phyloP scores from a whole-genome alignment of 352 stramenopile genomes.

The Pythium diclinum region DNA sequence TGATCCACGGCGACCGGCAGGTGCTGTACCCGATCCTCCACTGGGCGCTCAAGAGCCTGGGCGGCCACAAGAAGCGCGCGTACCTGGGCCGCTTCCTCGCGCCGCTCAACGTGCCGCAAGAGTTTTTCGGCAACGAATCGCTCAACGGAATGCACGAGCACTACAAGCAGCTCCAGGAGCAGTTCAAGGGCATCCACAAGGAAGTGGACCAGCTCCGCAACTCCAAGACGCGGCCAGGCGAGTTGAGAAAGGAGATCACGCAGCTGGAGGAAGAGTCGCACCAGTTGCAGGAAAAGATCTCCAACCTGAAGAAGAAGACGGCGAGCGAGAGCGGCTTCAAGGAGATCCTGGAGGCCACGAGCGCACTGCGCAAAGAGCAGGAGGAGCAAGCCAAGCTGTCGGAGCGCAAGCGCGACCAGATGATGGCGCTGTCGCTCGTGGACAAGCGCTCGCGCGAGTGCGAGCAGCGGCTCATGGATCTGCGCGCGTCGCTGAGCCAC shows the following conservation, averaged over 20 bases:
- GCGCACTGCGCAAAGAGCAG: conserved; percentile 89
- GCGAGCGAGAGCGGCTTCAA: conserved; percentile 78
- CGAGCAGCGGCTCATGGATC: conserved; percentile 65
- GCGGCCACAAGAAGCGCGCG: conserved; percentile 88
- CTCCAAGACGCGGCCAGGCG: conserved; percentile 73
- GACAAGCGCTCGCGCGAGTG: conserved; percentile 79
- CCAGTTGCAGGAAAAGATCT: conserved; percentile 91
- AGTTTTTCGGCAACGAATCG: conserved; percentile 89
- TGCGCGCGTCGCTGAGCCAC: conserved; percentile 67
- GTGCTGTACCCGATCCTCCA: conserved; percentile 92
- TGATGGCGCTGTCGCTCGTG: conserved; percentile 77
- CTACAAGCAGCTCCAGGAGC: conserved; percentile 91
- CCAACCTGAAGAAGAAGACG: conserved; percentile 86
- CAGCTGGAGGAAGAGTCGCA: conserved; percentile 91
- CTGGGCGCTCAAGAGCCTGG: conserved; percentile 88
- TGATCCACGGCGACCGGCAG: conserved; percentile 79
- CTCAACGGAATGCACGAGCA: conserved; percentile 84
- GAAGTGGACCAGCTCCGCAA: conserved; percentile 80
- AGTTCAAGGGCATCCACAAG: conserved; percentile 92
- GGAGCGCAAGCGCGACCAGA: conserved; percentile 88
- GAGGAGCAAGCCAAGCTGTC: conserved; percentile 92
- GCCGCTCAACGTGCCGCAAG: conserved; percentile 90
- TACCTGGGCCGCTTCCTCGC: conserved; percentile 93
- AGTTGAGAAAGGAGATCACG: conserved; percentile 88
- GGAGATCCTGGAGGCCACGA: conserved; percentile 89